Evolutionary conservation across 352 stramenopile species (phyloP).

Genomic region (Pythium chondricola): DNA sequence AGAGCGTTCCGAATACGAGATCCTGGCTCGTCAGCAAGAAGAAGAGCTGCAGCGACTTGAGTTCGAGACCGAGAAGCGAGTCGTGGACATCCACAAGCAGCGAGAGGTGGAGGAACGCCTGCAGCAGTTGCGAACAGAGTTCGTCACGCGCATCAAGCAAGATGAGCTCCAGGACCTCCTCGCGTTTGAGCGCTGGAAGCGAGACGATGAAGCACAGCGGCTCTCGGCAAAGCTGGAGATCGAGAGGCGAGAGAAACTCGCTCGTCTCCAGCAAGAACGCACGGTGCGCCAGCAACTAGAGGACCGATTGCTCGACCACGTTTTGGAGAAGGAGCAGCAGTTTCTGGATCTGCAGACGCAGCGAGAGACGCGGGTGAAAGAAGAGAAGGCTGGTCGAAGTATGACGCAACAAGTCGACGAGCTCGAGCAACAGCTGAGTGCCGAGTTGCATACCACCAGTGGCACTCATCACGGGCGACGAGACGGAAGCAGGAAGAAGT

Average conservation of each 20-base stretch:
- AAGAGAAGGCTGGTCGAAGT: not conserved
- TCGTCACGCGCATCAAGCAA: conserved; percentile 61
- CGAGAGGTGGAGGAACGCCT: conserved; percentile 60
- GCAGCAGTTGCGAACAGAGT: conserved; percentile 58
- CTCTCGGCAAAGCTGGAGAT: conserved; percentile 23
- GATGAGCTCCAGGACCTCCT: conserved; percentile 66
- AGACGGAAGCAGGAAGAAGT: no score
- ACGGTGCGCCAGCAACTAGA: conserved; percentile 36
- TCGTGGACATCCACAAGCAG: conserved; percentile 53
- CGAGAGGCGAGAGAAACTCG: conserved; percentile 35
- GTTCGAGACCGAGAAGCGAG: conserved; percentile 58
- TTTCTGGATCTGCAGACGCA: conserved; percentile 19
- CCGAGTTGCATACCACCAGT: no score
- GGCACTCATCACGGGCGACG: no score
- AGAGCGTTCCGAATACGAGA: conserved; percentile 62
- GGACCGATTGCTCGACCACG: conserved; percentile 18
- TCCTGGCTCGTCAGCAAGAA: conserved; percentile 63
- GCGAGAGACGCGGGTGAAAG: conserved; percentile 6
- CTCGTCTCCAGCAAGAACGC: conserved; percentile 43
- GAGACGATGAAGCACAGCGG: conserved; percentile 49
- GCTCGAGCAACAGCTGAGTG: not conserved
- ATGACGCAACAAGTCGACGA: not conserved
- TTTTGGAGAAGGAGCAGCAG: conserved; percentile 19
- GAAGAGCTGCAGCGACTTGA: conserved; percentile 73
- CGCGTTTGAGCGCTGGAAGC: conserved; percentile 69